phyloP scores from a whole-genome alignment of 345 rosid genomes.

The Hypericum perforatum region DNA sequence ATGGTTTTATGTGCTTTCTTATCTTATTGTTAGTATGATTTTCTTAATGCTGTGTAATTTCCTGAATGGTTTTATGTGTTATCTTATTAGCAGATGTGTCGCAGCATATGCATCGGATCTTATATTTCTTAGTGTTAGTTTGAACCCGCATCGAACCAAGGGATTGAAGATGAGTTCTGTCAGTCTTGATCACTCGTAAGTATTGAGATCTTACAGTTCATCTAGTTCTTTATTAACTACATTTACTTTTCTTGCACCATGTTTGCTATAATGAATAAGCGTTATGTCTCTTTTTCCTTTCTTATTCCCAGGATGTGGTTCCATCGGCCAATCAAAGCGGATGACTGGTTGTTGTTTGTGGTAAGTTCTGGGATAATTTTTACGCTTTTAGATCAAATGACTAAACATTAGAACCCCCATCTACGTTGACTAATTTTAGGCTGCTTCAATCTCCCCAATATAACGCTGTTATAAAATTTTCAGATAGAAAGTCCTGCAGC shows the following conservation, averaged over 20 bases:
- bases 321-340: constrained; percentile 79
- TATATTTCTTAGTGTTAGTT: constrained; percentile 55
- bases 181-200: constrained; percentile 95
- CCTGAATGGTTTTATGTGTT: constrained; percentile 1
- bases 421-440: too few relatives aligned
- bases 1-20: too few relatives aligned
- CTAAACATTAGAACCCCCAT: too few relatives aligned
- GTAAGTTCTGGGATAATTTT: constrained; percentile 29
- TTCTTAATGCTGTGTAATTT: neutral
- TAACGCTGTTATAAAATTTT: neutral
- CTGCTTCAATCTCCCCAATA: too few relatives aligned
- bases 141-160: constrained; percentile 79
- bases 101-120: constrained; percentile 93
- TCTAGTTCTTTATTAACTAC: neutral
- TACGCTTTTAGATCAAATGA: neutral
- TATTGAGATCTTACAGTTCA: constrained; percentile 4
- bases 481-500: constrained; percentile 70
- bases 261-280: neutral
- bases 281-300: neutral
- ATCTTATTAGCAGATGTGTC: constrained; percentile 54
- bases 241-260: too few relatives aligned
- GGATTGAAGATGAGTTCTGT: constrained; percentile 50
- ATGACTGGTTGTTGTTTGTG: constrained; percentile 86
- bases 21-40: too few relatives aligned
- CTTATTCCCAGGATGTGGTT: constrained; percentile 67